Base-by-base conservation (phyloP, 2,329 filamentous ascomycete genomes). In the Alternaria gansuensis region DNA sequence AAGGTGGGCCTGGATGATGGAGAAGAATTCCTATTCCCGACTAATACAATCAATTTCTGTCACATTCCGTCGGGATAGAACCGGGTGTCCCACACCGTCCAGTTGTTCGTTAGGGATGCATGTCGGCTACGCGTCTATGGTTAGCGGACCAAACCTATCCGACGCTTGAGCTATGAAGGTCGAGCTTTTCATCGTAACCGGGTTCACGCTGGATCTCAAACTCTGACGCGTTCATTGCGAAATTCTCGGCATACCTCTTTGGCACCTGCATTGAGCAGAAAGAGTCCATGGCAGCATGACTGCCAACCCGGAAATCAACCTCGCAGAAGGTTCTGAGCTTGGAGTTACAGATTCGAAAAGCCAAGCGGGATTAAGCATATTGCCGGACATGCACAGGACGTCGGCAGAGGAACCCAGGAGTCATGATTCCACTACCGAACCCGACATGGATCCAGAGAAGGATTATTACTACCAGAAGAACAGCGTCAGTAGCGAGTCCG, bases 281-380 rank as follows among this genome's bases (percentile, higher is more conserved):
- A 24, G 48, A 39, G 7, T 48, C 23, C 17, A 60, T 62, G 58
- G 51, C 41, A 59, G 8, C 45, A 81, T 81, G 78, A 71, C 76
- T 26, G 44, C 51, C 10, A 72, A 70, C 56, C 70, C 76, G 46
- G 76, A 79, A 51, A 69, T 78, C 49, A 70, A 77, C 31, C 66
- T 79, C 17, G 75, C 70, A 3, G 56, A 43, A 9, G 43, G 54
- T 40, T 69, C 68, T 44, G 58, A 69, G n/a, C 56, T 58, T 24
- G 61, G 60, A 39, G 54, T 57, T 7, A 57, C 56, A 26, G 31
- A 57, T 51, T 33, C 54, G 53, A 41, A 43, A 45, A 52, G 64
- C 39, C 26, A 40, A 9, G 54, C 74, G 74, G 74, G 65, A 76
- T 76, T 77, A 77, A 73, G 39, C 26, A 53, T 54, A 54, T 60